Conservation (phyloP, 2,329 filamentous ascomycete species). For the Ceratocystis diversiconidia region DNA sequence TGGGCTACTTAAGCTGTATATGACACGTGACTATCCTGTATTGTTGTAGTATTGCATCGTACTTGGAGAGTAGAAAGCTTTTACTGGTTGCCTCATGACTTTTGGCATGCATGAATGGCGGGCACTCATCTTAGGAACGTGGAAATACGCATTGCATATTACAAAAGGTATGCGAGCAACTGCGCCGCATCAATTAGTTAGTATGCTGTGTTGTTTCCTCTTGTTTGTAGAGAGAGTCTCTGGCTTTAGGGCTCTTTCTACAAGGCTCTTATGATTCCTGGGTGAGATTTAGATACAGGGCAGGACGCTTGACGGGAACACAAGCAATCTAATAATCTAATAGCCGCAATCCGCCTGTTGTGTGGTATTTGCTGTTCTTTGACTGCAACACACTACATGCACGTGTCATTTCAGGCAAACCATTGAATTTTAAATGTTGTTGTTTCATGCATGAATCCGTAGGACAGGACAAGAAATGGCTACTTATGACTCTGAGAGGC, state of each 20-base stretch:
- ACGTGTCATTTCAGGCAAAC: background rate
- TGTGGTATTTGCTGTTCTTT: background rate
- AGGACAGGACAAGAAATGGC: background rate
- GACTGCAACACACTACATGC: background rate
- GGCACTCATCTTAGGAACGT: background rate
- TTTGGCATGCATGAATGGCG: background rate
- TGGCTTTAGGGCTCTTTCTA: background rate
- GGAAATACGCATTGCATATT: background rate
- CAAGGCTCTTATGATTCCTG: background rate
- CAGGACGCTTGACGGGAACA: background rate
- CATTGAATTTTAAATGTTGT: background rate
- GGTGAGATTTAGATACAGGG: background rate
- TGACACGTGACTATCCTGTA: background rate
- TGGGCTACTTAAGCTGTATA: background rate
- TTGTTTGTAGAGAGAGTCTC: background rate
- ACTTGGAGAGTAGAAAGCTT: no score
- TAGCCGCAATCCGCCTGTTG: background rate
- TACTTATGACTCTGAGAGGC: background rate
- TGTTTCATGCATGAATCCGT: constrained; percentile 2
- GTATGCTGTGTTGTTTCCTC: background rate
- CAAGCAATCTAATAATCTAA: background rate
- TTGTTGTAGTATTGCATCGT: background rate
- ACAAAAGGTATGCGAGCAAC: background rate
- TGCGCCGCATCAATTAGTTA: background rate
- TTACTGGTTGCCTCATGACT: background rate